Conservation (phyloP, 2,329 filamentous ascomycete genomes). For the Cordyceps tenuipes region DNA sequence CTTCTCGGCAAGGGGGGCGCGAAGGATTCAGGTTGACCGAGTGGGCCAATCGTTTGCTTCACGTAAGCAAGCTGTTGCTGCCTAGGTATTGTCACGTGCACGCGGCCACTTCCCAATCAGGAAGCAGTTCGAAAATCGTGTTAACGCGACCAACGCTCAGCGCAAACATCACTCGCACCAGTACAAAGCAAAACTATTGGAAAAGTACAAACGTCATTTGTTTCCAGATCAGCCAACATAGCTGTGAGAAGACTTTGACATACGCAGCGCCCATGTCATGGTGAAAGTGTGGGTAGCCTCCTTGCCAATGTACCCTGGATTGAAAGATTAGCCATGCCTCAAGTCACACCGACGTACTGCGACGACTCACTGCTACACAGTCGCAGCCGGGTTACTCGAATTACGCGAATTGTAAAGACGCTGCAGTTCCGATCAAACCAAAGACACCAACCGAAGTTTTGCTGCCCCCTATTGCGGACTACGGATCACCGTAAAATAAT, state of each 20-base stretch:
- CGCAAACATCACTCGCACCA: no score
- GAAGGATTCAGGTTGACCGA: neutral
- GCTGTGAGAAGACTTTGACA: neutral
- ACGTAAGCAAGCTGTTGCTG: conserved; percentile 1
- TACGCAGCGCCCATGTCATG: neutral
- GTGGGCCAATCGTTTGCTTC: conserved; percentile 2
- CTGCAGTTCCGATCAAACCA: neutral
- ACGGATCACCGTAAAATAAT: neutral
- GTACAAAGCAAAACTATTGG: no score
- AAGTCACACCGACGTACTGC: neutral
- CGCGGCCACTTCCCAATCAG: neutral
- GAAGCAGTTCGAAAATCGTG: neutral
- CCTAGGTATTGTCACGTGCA: neutral
- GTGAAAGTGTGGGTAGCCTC: no score
- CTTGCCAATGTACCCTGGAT: no score
- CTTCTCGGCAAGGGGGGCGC: neutral
- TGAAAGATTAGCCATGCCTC: no score
- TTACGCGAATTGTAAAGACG: neutral
- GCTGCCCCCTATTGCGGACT: neutral
- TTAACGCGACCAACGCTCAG: neutral
- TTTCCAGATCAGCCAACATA: no score
- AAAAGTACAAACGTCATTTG: no score
- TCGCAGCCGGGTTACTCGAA: neutral
- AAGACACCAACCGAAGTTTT: no score
- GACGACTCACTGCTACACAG: neutral